Base-by-base conservation (phyloP, 2,329 filamentous ascomycete species). In the Clonostachys rosea region DNA sequence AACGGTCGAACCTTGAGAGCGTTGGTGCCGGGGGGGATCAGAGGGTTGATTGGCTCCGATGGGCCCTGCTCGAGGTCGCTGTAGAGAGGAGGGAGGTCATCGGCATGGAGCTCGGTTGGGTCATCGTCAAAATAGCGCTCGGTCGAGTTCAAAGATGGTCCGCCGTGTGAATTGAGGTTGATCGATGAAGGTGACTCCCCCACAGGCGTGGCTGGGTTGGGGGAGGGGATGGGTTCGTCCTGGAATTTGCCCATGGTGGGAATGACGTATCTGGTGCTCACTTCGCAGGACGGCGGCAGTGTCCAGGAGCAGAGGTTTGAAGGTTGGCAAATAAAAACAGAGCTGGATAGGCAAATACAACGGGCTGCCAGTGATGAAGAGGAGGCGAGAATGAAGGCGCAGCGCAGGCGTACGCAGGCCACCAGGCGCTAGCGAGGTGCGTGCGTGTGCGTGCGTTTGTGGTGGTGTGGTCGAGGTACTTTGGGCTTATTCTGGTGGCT, bases 41-140 rank as follows among this genome's bases (percentile, higher is more conserved):
- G 56, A 13, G 59, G 61, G 46, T 62, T 50, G 16, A 55, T 49
- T 39, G 52, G 5, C 34, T 14, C 24, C 10, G 16, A 30, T 12
- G 43, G 43, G 30, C 20, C 45, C 40, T 17, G 40, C 16, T 56
- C 56, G 37, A 73, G 67, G 41, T 72, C 66, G 49, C 58, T 58
- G 52, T 76, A 76, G 24, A 71, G 65, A 1, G 73, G 73, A 9
- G 73, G 73, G 3, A 75, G 63, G 49, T 75, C 70, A 48, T 72
- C 65, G 43, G 55, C 52, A 12, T 55, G 51, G 42, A 66, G 54
- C 36, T 68, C 62, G 33, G 64, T 57, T 1, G 60, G 55, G 47
- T 70, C 67, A 42, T 66, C 56, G 56, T 71, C 68, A 39, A 62
- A 62, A 52, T 64, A 66, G 14, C 54, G 59, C 51, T 47, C 46